Evolutionary conservation across 163 green algal genomes (phyloP).

Genomic region (Scenedesmus sp.): DNA sequence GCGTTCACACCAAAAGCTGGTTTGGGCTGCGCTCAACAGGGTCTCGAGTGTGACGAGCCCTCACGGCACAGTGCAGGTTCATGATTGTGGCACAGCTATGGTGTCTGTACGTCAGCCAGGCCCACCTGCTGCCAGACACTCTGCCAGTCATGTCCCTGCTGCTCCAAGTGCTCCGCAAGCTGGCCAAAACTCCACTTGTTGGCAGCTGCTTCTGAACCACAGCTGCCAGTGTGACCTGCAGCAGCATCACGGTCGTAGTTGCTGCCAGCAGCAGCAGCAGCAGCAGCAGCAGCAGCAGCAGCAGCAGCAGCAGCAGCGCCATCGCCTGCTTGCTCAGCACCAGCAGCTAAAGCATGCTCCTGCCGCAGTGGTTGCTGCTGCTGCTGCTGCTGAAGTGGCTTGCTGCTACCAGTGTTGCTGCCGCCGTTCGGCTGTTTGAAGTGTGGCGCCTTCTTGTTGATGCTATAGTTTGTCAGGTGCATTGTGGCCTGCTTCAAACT

Average conservation of each 20-base stretch:
- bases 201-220: neutral
- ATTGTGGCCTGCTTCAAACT: conserved; percentile 72
- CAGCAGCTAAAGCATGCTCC: conserved; percentile 2
- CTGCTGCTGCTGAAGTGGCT: conserved; percentile 9
- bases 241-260: neutral
- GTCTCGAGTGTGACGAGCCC: too few species aligned
- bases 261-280: too few species aligned
- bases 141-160: conserved; percentile 3
- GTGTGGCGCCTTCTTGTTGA: conserved; percentile 78
- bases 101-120: neutral
- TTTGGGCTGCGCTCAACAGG: too few species aligned
- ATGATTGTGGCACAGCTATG: too few species aligned
- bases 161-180: conserved; percentile 24
- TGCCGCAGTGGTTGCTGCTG: neutral
- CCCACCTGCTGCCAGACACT: conserved; percentile 42
- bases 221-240: neutral
- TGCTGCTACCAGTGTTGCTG: neutral
- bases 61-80: too few species aligned
- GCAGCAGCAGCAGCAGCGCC: neutral
- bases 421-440: conserved; percentile 32
- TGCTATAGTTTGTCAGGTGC: conserved; percentile 84
- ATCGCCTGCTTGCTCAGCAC: too few species aligned
- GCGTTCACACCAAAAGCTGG: too few species aligned
- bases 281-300: neutral
- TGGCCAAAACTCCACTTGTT: conserved; percentile 47